Percentiles rank a stretch among this genome's conserved stretches.
Evolutionary conservation across 2,329 filamentous ascomycete species (phyloP).

Genomic region (Periconia macrospinosa): DNA sequence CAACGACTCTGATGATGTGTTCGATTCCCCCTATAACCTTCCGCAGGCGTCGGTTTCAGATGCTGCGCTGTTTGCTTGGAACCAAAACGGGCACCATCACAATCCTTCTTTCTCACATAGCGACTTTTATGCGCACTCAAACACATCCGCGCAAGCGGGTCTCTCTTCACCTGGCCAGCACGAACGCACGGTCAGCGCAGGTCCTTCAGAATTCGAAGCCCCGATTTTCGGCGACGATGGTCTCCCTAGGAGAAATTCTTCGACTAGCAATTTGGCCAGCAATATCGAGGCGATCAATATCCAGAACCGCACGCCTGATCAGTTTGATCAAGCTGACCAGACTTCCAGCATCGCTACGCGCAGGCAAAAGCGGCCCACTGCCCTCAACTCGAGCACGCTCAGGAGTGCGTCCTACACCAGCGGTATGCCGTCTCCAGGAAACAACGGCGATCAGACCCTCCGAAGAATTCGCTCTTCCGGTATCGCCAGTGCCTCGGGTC

Average conservation of each 20-base stretch:
- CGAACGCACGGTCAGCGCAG: conserved; percentile 33
- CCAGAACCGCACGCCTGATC: conserved; percentile 35
- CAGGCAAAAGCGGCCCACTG: conserved; percentile 45
- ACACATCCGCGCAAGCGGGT: conserved; percentile 39
- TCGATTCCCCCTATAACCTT: conserved; percentile 32
- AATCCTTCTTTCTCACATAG: conserved; percentile 25
- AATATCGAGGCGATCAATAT: conserved; percentile 45
- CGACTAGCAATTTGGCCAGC: conserved; percentile 42
- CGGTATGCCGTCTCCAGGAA: conserved; percentile 45
- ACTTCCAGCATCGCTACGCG: conserved; percentile 47
- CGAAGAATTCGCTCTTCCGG: conserved; percentile 53
- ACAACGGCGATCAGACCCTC: conserved; percentile 42
- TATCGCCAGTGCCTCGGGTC: conserved; percentile 47
- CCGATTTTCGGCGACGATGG: conserved; percentile 35
- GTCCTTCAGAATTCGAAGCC: conserved; percentile 34
- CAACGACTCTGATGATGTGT: conserved; percentile 32
- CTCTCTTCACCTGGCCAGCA: conserved; percentile 37
- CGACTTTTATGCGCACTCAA: conserved; percentile 40
- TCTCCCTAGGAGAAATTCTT: conserved; percentile 41
- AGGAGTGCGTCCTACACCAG: conserved; percentile 48
- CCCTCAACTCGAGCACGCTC: conserved; percentile 42
- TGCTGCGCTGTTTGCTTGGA: conserved; percentile 34
- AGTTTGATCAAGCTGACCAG: conserved; percentile 41
- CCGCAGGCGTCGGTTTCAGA: conserved; percentile 35
- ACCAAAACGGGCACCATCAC: conserved; percentile 20